Evolutionary conservation across 73 alveolate genomes (phyloP), one percentile per base, ranked within the genome.

Genomic region (Stentor roeselii): DNA sequence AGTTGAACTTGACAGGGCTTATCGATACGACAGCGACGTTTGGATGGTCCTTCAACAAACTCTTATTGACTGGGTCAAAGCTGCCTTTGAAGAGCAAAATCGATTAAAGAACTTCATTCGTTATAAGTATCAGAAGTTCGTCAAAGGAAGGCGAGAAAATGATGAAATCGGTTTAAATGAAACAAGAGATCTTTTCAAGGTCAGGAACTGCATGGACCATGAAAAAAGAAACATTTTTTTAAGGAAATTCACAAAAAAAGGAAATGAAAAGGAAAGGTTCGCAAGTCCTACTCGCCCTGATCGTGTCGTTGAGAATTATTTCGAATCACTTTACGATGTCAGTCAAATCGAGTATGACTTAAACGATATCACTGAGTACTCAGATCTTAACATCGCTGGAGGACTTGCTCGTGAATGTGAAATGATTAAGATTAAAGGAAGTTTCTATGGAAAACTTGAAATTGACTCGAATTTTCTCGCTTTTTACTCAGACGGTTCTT

Each of bases 391-490:
- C 6, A 50, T 50, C 6, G 6, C 67, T 50, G 21, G 21, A 50
- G 21, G 67, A 11, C 30, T 50, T 11, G 6, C 67, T 11, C 27
- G 6, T 30, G 82, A n/a, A 76, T 76, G 84, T 3, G 84, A 76
- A 39, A 27, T 27, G 21, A 76, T 76, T 36, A 76, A 39, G n/a
- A 37, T 41, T 39, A 21, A 39, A 34, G 84, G 84, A 39, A 41
- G 31, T 37, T 39, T 21, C 74, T 21, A 36, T 0, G 84, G 84
- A n/a, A 21, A 32, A 21, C 76, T 76, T 76, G 84, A 76, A 67
- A 35, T 76, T 3, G 27, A 15, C 3, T 36, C 21, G 14, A 34
- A 15, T 2, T 76, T 15, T 6, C 6, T 76, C n/a, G 36, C 30
- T 41, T 76, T 76, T 76, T 21, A 27, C 15, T 21, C 60, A 21